Evolutionary conservation across 805 yeast genomes (phyloP).

Genomic region (Metschnikowia arizonensis): DNA sequence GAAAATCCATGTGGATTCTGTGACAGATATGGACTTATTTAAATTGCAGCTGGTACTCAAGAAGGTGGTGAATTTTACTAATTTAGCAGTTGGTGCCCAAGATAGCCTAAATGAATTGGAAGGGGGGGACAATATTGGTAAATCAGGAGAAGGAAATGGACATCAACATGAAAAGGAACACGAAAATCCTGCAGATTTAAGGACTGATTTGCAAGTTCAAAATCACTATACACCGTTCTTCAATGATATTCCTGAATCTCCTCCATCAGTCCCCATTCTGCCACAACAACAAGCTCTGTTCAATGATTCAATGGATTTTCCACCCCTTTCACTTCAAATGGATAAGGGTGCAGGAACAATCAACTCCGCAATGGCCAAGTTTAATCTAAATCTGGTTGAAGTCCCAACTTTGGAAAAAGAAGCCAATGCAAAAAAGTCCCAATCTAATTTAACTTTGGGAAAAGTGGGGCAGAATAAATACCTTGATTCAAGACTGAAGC

Average conservation of each 20-base stretch:
- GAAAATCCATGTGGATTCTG: constrained; percentile 45
- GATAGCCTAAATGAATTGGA: not conserved
- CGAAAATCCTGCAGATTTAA: not conserved
- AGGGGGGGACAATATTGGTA: too few relatives aligned
- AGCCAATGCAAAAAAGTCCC: not conserved
- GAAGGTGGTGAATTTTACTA: constrained; percentile 40
- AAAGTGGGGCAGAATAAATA: not conserved
- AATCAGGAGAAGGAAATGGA: too few relatives aligned
- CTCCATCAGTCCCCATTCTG: constrained; percentile 42
- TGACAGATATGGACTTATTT: constrained; percentile 23
- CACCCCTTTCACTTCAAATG: not conserved
- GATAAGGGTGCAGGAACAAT: not conserved
- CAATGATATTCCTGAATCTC: constrained; percentile 38
- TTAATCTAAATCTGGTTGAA: constrained; percentile 16
- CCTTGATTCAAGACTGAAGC: too few relatives aligned
- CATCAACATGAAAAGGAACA: not conserved
- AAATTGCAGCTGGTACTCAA: constrained; percentile 37
- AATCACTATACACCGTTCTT: constrained; percentile 16
- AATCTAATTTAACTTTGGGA: not conserved
- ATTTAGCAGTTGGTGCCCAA: constrained; percentile 22
- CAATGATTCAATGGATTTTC: not conserved
- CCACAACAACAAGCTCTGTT: constrained; percentile 22
- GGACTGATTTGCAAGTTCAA: not conserved
- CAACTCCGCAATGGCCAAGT: constrained; percentile 23
- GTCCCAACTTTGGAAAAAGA: not conserved